Percentiles rank a stretch among this genome's conserved stretches.
Evolutionary conservation across 805 yeast genomes (phyloP).

Genomic region (Suhomyces pyralidae): DNA sequence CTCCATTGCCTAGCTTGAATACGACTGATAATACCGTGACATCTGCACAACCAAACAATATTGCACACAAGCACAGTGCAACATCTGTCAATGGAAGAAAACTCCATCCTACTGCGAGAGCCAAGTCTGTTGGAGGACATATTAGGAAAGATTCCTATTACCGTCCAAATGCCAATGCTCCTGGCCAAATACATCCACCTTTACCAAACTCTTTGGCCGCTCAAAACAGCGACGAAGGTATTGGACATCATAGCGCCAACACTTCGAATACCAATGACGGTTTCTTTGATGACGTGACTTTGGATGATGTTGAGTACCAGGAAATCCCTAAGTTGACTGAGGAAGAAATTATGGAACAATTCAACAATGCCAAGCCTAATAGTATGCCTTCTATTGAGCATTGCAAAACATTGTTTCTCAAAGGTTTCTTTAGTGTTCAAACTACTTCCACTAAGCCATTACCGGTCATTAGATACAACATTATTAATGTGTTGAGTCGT

Average conservation of each 20-base stretch:
- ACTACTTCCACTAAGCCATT: constrained; percentile 91
- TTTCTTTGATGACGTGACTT: constrained; percentile 56
- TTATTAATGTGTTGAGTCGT: constrained; percentile 70
- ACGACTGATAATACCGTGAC: background rate
- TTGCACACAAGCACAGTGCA: constrained; percentile 7
- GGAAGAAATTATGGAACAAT: constrained; percentile 41
- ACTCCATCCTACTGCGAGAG: constrained; percentile 81
- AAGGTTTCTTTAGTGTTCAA: constrained; percentile 92
- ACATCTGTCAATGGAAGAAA: constrained; percentile 20
- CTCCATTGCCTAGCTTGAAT: constrained; percentile 43
- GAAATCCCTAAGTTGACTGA: constrained; percentile 38
- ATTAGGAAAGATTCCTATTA: constrained; percentile 59
- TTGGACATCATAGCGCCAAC: constrained; percentile 8
- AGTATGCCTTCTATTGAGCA: constrained; percentile 92
- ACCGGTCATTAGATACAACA: constrained; percentile 81
- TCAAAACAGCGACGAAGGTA: constrained; percentile 46
- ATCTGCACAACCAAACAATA: background rate
- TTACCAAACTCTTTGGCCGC: constrained; percentile 40
- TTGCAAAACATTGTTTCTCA: constrained; percentile 84
- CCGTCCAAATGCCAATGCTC: constrained; percentile 8
- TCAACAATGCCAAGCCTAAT: constrained; percentile 60
- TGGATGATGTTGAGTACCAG: constrained; percentile 33
- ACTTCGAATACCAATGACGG: constrained; percentile 38
- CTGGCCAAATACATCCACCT: constrained; percentile 34
- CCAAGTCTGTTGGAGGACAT: constrained; percentile 69